Conservation (phyloP, 345 rosid species). For the Heritiera littoralis region DNA sequence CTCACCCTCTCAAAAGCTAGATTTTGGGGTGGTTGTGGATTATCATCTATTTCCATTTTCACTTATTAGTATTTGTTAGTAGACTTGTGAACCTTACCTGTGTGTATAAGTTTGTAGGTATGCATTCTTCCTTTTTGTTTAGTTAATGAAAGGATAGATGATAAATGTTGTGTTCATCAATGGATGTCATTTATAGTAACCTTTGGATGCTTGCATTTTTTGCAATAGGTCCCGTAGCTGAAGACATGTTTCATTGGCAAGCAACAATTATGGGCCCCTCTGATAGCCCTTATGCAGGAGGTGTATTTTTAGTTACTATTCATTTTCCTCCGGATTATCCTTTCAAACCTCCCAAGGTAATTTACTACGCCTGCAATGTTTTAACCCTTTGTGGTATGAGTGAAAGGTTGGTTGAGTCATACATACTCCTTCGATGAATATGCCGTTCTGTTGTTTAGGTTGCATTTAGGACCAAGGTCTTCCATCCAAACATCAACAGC, state of each 20-base stretch:
- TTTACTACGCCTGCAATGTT: neutral
- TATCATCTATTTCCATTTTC: neutral
- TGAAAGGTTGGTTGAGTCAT: neutral
- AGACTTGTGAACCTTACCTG: neutral
- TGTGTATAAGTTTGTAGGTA: neutral
- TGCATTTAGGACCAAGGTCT: constrained; percentile 26
- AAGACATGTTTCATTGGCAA: constrained; percentile 45
- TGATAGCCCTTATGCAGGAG: constrained; percentile 47
- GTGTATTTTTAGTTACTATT: constrained; percentile 38
- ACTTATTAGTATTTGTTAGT: neutral
- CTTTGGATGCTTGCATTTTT: neutral
- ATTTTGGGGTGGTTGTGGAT: neutral
- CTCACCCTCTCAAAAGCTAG: neutral
- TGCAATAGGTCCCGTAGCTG: constrained; percentile 33
- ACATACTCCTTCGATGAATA: neutral
- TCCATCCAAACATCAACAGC: constrained; percentile 27
- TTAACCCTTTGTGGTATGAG: no score
- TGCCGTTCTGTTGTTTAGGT: constrained; percentile 11
- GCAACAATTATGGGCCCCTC: constrained; percentile 47
- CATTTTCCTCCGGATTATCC: constrained; percentile 48
- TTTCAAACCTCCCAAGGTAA: constrained; percentile 46
- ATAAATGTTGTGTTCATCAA: neutral
- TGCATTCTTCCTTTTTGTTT: neutral
- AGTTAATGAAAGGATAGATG: neutral
- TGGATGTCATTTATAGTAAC: neutral